Evolutionary conservation across 805 yeast genomes (phyloP).

Genomic region (Candida manassasensis): DNA sequence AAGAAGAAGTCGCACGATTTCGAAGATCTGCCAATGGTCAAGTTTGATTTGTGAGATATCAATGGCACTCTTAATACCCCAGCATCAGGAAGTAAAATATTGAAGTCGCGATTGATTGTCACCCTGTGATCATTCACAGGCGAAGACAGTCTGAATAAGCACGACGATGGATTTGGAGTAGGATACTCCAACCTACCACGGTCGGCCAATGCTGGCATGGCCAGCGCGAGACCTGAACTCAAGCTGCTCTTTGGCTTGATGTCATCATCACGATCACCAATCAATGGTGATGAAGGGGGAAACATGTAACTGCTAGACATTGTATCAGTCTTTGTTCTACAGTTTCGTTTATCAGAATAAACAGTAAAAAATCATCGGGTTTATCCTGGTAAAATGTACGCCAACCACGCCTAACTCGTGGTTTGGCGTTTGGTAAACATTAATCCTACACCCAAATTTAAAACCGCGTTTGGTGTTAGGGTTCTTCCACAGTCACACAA

Average conservation of each 20-base stretch:
- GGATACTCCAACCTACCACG: constrained; percentile 36
- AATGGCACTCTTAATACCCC: constrained; percentile 36
- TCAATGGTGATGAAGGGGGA: constrained; percentile 52
- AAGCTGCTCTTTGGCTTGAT: not conserved
- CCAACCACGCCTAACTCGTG: not conserved
- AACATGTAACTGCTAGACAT: constrained; percentile 26
- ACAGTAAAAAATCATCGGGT: too few relatives aligned
- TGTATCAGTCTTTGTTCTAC: too few relatives aligned
- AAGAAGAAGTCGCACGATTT: constrained; percentile 49
- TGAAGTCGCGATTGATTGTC: constrained; percentile 28
- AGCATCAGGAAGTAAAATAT: constrained; percentile 30
- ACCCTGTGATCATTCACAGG: constrained; percentile 16
- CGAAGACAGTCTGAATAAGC: constrained; percentile 38
- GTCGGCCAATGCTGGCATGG: not conserved
- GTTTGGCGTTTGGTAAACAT: constrained; percentile 2
- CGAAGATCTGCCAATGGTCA: constrained; percentile 67
- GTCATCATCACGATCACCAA: constrained; percentile 21
- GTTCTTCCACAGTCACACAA: too few relatives aligned
- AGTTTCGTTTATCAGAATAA: too few relatives aligned
- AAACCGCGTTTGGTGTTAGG: not conserved
- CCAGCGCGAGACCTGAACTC: not conserved
- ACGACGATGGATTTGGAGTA: constrained; percentile 67
- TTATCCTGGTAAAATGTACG: too few relatives aligned
- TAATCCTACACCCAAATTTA: not conserved
- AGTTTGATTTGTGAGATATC: constrained; percentile 29